Evolutionary conservation across 306 rosid genomes (phyloP).

Genomic region (Neltuma alba): DNA sequence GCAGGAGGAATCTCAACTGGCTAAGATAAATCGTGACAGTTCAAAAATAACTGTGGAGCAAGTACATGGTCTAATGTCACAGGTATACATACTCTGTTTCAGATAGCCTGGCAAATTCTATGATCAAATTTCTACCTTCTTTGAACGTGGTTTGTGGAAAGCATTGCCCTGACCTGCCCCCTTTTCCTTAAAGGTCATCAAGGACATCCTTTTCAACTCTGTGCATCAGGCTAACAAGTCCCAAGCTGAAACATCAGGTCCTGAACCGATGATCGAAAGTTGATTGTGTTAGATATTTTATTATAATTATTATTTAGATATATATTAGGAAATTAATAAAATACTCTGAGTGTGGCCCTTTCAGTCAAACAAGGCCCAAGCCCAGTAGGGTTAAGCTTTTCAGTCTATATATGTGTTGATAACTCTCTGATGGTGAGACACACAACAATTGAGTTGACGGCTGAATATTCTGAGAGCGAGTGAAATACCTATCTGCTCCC

Average conservation of each 20-base stretch:
- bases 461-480: too few relatives aligned
- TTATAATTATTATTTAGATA: too few relatives aligned
- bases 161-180: neutral
- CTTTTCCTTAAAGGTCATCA: slow-evolving; percentile 70
- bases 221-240: slow-evolving; percentile 66
- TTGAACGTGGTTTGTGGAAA: slow-evolving; percentile 16
- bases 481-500: too few relatives aligned
- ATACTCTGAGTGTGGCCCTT: too few relatives aligned
- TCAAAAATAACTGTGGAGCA: slow-evolving; percentile 97
- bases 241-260: slow-evolving; percentile 66
- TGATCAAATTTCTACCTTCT: neutral
- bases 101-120: slow-evolving; percentile 17
- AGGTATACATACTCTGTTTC: slow-evolving; percentile 43
- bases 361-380: too few relatives aligned
- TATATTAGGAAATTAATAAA: too few relatives aligned
- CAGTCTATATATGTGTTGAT: too few relatives aligned
- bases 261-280: slow-evolving; percentile 94
- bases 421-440: too few relatives aligned
- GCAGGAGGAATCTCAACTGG: slow-evolving; percentile 93
- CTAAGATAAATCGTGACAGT: slow-evolving; percentile 92
- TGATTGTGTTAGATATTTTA: too few relatives aligned
- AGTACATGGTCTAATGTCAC: slow-evolving; percentile 96
- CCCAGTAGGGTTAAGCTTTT: too few relatives aligned
- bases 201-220: slow-evolving; percentile 89
- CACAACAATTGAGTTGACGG: too few relatives aligned